Conservation (phyloP, 2,329 filamentous ascomycete species). For the Furcasterigmium sp. region DNA sequence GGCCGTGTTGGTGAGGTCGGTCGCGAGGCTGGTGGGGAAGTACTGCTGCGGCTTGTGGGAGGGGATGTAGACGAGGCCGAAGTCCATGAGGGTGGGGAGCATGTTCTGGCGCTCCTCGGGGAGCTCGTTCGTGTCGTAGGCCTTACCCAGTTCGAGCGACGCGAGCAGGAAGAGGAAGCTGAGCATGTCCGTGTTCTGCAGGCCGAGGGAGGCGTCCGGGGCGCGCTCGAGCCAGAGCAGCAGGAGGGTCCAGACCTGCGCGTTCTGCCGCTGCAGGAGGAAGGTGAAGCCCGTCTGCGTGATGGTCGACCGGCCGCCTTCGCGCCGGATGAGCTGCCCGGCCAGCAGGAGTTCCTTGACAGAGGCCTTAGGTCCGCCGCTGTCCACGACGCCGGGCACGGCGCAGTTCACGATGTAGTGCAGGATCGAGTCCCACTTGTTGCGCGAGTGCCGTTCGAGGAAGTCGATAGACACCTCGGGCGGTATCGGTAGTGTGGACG, state of each 20-base stretch:
- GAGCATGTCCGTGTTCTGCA: slow-evolving; percentile 90
- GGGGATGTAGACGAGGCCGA: slow-evolving; percentile 81
- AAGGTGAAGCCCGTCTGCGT: slow-evolving; percentile 94
- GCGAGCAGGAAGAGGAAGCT: slow-evolving; percentile 95
- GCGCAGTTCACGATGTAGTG: slow-evolving; percentile 89
- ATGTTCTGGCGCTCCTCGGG: slow-evolving; percentile 79
- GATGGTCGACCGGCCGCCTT: slow-evolving; percentile 48
- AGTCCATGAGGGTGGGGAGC: slow-evolving; percentile 85
- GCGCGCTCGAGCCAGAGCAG: slow-evolving; percentile 81
- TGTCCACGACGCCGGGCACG: slow-evolving; percentile 34
- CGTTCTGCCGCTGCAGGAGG: slow-evolving; percentile 88
- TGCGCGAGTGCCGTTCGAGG: slow-evolving; percentile 79
- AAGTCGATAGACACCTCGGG: slow-evolving; percentile 63
- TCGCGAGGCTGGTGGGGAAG: slow-evolving; percentile 91
- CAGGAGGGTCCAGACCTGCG: slow-evolving; percentile 93
- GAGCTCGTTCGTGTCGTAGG: slow-evolving; percentile 82
- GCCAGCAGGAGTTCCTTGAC: slow-evolving; percentile 81
- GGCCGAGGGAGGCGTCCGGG: slow-evolving; percentile 47
- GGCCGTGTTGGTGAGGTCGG: slow-evolving; percentile 83
- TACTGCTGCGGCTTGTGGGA: slow-evolving; percentile 54
- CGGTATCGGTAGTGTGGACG: slow-evolving; percentile 60
- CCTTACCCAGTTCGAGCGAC: slow-evolving; percentile 83
- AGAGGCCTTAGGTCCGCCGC: slow-evolving; percentile 59
- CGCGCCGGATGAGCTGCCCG: slow-evolving; percentile 71
- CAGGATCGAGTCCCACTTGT: slow-evolving; percentile 92